phyloP scores from a whole-genome alignment of 2,329 filamentous ascomycete species.

The Albophoma yamanashiensis region DNA sequence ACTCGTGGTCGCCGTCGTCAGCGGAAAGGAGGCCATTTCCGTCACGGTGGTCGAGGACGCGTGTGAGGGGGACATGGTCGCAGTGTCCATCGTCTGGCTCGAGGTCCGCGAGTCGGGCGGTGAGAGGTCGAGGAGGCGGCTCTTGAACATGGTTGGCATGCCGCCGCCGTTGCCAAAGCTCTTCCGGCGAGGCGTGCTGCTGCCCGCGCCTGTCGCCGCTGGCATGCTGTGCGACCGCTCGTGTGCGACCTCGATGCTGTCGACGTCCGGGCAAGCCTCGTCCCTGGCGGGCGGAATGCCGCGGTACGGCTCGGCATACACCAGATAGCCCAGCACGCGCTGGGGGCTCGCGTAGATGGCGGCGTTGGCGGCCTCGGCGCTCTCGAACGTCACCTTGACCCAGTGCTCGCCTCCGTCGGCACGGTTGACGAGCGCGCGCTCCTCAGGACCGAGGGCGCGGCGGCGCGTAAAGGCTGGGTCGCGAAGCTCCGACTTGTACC shows the following conservation, averaged over 20 bases:
- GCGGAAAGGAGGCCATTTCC: conserved; percentile 12
- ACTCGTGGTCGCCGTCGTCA: neutral
- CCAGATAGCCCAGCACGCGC: conserved; percentile 56
- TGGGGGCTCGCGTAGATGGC: conserved; percentile 63
- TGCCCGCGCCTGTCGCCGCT: conserved; percentile 8
- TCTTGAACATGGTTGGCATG: conserved; percentile 24
- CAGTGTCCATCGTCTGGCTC: conserved; percentile 47
- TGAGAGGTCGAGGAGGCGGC: conserved; percentile 27
- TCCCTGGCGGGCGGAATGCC: conserved; percentile 55
- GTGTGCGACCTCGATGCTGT: conserved; percentile 21
- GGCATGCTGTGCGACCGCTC: conserved; percentile 25
- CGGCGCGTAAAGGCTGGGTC: conserved; percentile 61
- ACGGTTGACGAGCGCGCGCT: conserved; percentile 68
- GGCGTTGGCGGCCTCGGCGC: conserved; percentile 56
- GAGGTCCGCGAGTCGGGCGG: conserved; percentile 37
- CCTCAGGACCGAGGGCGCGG: conserved; percentile 55
- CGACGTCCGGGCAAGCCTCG: conserved; percentile 46
- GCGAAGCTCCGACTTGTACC: conserved; percentile 65
- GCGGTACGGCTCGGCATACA: conserved; percentile 61
- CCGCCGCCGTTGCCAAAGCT: conserved; percentile 10
- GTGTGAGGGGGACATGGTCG: conserved; percentile 34
- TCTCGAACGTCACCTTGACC: conserved; percentile 82
- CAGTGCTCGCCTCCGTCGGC: conserved; percentile 82
- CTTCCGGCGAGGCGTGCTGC: conserved; percentile 14
- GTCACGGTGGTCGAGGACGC: conserved; percentile 36